Conservation (phyloP, 2,329 filamentous ascomycete genomes). For the Graphilbum ipis-grandicollis region DNA sequence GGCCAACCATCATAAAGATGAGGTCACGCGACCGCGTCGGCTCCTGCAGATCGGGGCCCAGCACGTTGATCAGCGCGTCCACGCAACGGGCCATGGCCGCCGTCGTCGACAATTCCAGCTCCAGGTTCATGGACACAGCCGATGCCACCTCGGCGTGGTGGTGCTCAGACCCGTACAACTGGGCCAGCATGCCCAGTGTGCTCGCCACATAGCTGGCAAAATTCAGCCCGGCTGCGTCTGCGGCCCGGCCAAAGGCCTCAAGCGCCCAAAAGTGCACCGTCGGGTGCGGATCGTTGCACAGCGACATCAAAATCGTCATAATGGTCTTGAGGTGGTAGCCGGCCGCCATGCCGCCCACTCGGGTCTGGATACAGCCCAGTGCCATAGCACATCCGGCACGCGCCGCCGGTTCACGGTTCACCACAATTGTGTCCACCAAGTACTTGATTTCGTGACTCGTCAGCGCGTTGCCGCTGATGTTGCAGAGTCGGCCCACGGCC, state of each 20-base stretch:
- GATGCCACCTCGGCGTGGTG: constrained; percentile 75
- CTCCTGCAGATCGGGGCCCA: constrained; percentile 89
- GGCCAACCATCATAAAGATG: constrained; percentile 68
- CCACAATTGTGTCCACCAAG: constrained; percentile 83
- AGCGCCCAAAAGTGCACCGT: constrained; percentile 94
- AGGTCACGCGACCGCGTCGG: constrained; percentile 81
- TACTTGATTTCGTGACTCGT: constrained; percentile 76
- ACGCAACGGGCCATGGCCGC: constrained; percentile 75
- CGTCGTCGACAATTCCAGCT: constrained; percentile 67
- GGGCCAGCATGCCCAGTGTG: constrained; percentile 82
- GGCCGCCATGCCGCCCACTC: constrained; percentile 94
- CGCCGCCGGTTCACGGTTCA: constrained; percentile 82
- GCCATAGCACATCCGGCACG: constrained; percentile 90
- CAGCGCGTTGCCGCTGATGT: constrained; percentile 65
- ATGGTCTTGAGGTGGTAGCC: constrained; percentile 95
- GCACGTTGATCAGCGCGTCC: constrained; percentile 89
- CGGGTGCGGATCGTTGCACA: constrained; percentile 89
- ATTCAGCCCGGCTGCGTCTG: constrained; percentile 80
- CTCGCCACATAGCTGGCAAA: constrained; percentile 84
- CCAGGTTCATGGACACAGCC: constrained; percentile 73
- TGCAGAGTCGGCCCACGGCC: constrained; percentile 74
- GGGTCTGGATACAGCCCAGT: constrained; percentile 80
- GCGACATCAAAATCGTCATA: constrained; percentile 91
- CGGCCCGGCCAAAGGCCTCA: constrained; percentile 69
- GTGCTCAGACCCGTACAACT: constrained; percentile 79